Evolutionary conservation across 1,284 basidiomycete genomes (phyloP), one percentile per base, ranked within the genome.

Genomic region (Agaricales sp.): DNA sequence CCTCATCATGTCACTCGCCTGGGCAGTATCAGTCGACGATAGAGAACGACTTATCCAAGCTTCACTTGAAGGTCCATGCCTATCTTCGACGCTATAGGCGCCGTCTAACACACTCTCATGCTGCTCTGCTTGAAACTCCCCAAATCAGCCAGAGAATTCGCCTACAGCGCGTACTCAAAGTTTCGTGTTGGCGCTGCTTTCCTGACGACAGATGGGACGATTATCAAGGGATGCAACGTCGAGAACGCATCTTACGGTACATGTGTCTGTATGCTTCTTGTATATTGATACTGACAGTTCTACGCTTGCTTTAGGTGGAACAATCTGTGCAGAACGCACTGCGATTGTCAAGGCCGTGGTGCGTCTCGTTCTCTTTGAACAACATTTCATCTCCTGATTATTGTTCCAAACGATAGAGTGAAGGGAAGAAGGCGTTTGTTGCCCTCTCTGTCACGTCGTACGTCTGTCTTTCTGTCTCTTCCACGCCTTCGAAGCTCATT

Each of bases 291-390:
- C 26, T 14, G 6, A 6, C 26, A 30, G 26, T 6, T 30, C 26
- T 30, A 6, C 26, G 26, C 26, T 30, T 14, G 6, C 47, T 52
- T 4, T 49, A 87, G 84, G 84, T 14, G 84, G 73, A 4, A 75
- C 81, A 0, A 91, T 94, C 52, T 96, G 92, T 56, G 92, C 92
- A 0, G 92, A 96, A 62, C 72, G 91, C 24, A 93, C 90, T 0
- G 92, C 91, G 0, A 70, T 94, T 47, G 83, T 89, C 19, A 93
- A 92, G 62, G 90, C 88, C 18, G 77, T 85, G 19, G 90, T 92
- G 56, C 60, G 86, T 73, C 12, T 24, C 20, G 37, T 44, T 3
- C 45, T 14, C 19, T 41, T 22, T 50, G 14, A 44, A 18, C 35
- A 23, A 24, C 11, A 21, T 24, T n/a, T 50, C 18, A 43, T 47